Evolutionary conservation across 495 filamentous ascomycete genomes (phyloP), one percentile per base, ranked within the genome.

Genomic region (Xylaria cubensis): DNA sequence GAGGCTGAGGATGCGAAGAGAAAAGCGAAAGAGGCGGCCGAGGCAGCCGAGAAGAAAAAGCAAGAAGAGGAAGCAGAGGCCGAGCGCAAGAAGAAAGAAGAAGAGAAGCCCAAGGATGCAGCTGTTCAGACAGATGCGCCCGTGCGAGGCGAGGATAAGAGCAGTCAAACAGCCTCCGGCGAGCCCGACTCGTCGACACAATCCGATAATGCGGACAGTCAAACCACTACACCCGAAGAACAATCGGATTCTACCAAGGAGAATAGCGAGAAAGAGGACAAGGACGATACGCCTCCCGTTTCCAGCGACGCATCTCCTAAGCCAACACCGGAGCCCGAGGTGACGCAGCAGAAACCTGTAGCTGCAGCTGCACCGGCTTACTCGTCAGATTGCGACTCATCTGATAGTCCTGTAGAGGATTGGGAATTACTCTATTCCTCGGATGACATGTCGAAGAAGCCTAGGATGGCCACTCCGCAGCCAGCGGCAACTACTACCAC

Each of bases 401-500:
- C 83, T 12, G 85, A 84, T 21, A 85, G 83, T 13, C 85, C 85
- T 4, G 76, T 86, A 21, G 79, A 81, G n/a, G 85, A 87, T 50
- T 87, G 84, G 84, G 85, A 87, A 61, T 76, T 79, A 61, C 80
- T 86, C 34, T 87, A 87, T 73, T 83, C 80, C 61, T 82, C 80
- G 65, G 85, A 87, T 74, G 85, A 87, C 74, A 84, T 86, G 81
- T 78, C 84, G 2, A 81, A 81, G 55, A 86, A 86, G 76, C 83
- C 85, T 15, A 80, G 84, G 48, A 77, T 79, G 74, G 76, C 80
- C 1, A 46, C 70, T 10, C 67, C 75, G 7, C 68, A 59, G 6
- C 44, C 77, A 2, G 73, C 81, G 0, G 67, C 82, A 0, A 74
- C 80, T 0, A 71, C 77, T 0, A 62, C 76, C 24, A 78, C 78